These are phyloP conservation scores for Ustilago curta DNA, from an alignment of 1,284 basidiomycete species.

Conservation along the genomic window DNA sequence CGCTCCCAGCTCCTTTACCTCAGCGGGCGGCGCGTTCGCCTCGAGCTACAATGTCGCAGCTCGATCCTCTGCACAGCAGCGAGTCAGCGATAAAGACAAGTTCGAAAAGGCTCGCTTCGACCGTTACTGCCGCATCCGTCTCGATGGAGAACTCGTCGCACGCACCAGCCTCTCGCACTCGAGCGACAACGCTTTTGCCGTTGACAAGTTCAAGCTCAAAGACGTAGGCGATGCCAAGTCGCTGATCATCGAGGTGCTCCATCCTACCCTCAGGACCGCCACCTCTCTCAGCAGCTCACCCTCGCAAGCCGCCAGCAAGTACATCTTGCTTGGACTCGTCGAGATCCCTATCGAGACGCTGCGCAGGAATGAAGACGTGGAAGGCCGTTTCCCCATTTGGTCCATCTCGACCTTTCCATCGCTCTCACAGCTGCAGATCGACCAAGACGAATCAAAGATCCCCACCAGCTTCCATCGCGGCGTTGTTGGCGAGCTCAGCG, in stretches of 20 bases:
- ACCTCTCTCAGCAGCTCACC: constrained; percentile 30
- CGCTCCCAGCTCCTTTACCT: constrained; percentile 10
- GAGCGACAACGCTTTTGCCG: constrained; percentile 23
- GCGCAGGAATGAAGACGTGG: constrained; percentile 58
- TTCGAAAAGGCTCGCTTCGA: constrained; percentile 42
- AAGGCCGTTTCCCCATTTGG: constrained; percentile 64
- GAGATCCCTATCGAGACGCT: constrained; percentile 60
- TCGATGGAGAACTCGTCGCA: constrained; percentile 55
- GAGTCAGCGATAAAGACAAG: constrained; percentile 38
- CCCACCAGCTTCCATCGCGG: constrained; percentile 44
- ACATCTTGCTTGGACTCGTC: constrained; percentile 52
- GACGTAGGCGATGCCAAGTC: constrained; percentile 45
- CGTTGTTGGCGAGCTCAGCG: constrained; percentile 57
- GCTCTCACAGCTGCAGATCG: constrained; percentile 4
- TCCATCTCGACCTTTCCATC: constrained; percentile 30
- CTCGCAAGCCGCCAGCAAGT: constrained; percentile 28
- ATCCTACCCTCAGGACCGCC: constrained; percentile 32
- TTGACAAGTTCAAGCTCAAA: constrained; percentile 54
- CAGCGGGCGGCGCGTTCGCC: not conserved
- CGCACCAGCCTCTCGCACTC: constrained; percentile 43
- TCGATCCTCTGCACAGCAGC: constrained; percentile 15
- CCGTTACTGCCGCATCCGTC: constrained; percentile 55
- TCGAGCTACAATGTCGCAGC: constrained; percentile 14
- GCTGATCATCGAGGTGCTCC: constrained; percentile 55
- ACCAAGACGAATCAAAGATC: constrained; percentile 25